Percentiles rank a stretch among this genome's conserved stretches.
Conservation (phyloP, 2,329 filamentous ascomycete genomes). For the Ophiostoma sp. region DNA sequence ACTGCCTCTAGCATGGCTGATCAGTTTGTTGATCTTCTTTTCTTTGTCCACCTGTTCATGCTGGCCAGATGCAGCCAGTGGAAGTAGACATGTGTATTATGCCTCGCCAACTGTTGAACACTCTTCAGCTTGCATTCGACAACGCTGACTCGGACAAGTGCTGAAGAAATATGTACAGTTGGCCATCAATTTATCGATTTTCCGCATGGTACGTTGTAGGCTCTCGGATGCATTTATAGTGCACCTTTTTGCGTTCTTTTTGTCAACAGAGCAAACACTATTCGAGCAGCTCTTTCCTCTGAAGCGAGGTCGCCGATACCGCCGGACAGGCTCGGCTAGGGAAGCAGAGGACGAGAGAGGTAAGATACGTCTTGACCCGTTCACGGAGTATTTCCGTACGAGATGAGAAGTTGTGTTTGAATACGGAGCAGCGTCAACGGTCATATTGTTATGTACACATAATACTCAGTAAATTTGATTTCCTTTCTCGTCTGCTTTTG, state of each 20-base stretch:
- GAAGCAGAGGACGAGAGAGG: not conserved
- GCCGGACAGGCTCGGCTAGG: constrained; percentile 4
- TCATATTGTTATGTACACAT: not conserved
- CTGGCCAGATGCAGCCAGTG: not conserved
- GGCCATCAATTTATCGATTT: not conserved
- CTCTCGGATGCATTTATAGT: not conserved
- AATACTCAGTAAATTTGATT: not conserved
- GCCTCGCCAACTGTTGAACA: not conserved
- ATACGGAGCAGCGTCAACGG: not conserved
- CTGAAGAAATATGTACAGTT: not conserved
- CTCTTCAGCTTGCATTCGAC: not conserved
- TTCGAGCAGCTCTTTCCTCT: not conserved
- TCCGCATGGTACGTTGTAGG: not conserved
- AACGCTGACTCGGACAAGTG: not conserved
- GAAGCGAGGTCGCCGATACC: constrained; percentile 2
- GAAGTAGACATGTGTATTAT: not conserved
- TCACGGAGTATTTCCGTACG: not conserved
- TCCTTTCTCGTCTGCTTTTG: not conserved
- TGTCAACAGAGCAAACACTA: not conserved
- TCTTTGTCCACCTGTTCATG: not conserved
- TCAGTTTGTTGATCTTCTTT: not conserved
- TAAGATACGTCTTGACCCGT: no score
- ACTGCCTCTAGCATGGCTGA: not conserved
- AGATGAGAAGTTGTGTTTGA: not conserved
- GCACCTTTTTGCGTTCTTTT: not conserved